A percentile compares a stretch with the other conserved stretches of the same genome.
Evolutionary conservation across 352 stramenopile species (phyloP).

Genomic region (Pythium inflatum): DNA sequence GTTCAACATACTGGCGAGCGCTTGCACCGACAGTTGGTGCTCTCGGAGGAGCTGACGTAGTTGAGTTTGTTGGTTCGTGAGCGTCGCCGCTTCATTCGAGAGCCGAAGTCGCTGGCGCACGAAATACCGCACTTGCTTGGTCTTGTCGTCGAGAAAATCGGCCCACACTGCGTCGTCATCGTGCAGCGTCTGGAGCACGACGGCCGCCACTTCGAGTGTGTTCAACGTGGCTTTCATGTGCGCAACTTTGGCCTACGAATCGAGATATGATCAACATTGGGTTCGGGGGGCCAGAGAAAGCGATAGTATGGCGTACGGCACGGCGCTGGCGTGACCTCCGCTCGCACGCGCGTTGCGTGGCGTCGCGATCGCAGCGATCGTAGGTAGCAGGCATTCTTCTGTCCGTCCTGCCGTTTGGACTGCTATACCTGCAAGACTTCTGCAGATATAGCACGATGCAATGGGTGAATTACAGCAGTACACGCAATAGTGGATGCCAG

Average conservation of each 20-base stretch:
- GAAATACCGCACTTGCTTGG: not conserved
- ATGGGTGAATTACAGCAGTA: too few species aligned
- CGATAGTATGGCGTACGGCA: not conserved
- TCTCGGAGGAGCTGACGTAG: conserved; percentile 8
- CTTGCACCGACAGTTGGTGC: not conserved
- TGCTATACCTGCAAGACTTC: too few species aligned
- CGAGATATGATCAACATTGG: not conserved
- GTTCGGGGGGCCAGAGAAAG: too few species aligned
- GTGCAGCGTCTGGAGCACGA: not conserved
- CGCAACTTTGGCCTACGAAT: not conserved
- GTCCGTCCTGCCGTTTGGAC: too few species aligned
- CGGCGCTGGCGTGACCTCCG: conserved; percentile 3
- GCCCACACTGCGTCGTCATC: conserved; percentile 5
- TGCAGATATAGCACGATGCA: too few species aligned
- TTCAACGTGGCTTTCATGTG: not conserved
- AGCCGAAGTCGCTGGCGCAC: not conserved
- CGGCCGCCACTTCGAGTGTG: not conserved
- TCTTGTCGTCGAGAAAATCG: conserved; percentile 13
- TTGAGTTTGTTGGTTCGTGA: not conserved
- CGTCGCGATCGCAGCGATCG: too few species aligned
- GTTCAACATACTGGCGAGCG: not conserved
- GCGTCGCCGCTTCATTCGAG: not conserved
- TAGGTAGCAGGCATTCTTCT: too few species aligned
- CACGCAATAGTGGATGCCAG: too few species aligned
- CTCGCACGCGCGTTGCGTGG: not conserved